Evolutionary conservation across 1,139 yeast genomes (phyloP), one percentile per base, ranked within the genome.

Genomic region (Zygosaccharomyces pseudobailii): DNA sequence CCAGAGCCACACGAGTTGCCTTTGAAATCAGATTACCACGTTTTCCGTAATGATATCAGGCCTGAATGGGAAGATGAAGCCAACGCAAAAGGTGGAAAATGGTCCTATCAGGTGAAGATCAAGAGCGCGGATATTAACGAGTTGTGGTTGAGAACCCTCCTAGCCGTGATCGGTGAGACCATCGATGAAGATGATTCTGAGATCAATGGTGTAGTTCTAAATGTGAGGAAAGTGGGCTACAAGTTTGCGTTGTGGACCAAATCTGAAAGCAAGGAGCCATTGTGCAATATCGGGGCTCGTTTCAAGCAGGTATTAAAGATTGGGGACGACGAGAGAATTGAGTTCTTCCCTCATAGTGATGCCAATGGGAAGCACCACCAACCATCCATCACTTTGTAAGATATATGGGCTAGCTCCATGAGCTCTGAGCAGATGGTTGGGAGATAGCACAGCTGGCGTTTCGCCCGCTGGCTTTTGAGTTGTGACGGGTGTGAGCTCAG

Each of bases 61-160:
- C 99, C 98, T 48, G 97, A 92, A 75, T 92, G 99, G 99, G 99
- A 92, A 76, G 97, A 92, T 71, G 76, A 73, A 47, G 79, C 81
- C 58, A 94, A 94, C 72, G 71, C 89, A 54, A 77, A 82, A 59
- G 98, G 99, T 66, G 98, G 98, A 63, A 88, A 87, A 72, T 92
- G 97, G 96, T 78, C 87, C 36, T 87, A 80, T 71, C 83, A 79
- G 69, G 82, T 84, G 71, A 82, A 76, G 68, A 79, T 80, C 58
- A 85, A 78, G 55, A 74, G 75, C 51, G 70, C 72, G 49, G 81
- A 81, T 52, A 83, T 88, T 66, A 94, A 90, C 69, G 96, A 89
- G 57, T 78, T 88, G 65, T 94, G 98, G 98, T 81, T 89, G 66
- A 79, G 95, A 70, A 83, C 94, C 50, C 78, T 92, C 67, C 78